phyloP scores from a whole-genome alignment of 306 rosid genomes.

The Cyamopsis tetragonoloba region DNA sequence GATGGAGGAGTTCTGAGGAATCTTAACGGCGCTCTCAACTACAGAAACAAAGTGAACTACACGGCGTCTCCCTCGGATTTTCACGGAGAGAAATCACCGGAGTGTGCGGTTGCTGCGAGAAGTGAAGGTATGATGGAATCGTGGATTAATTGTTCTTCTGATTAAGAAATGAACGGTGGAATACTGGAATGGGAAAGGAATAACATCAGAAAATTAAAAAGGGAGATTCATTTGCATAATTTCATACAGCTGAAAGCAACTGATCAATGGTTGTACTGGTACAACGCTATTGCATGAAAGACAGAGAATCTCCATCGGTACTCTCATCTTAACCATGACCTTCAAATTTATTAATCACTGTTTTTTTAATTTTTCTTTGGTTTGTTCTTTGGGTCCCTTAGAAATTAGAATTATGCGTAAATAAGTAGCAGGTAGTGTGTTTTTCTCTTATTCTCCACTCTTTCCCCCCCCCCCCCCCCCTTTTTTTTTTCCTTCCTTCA shows the following conservation, averaged over 20 bases:
- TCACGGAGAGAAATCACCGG: constrained; percentile 50
- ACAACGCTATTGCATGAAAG: constrained; percentile 41
- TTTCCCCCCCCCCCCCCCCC: no score
- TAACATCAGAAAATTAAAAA: neutral
- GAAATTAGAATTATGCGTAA: constrained; percentile 55
- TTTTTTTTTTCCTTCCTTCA: neutral
- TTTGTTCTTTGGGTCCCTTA: constrained; percentile 17
- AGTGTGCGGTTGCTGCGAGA: constrained; percentile 41
- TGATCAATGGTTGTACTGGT: neutral
- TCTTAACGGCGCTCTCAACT: constrained; percentile 33
- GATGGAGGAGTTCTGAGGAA: constrained; percentile 36
- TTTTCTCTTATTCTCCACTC: neutral
- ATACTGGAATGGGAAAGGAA: neutral
- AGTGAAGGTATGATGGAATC: constrained; percentile 92
- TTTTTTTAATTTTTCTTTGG: neutral
- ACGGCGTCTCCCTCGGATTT: constrained; percentile 42
- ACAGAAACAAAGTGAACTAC: constrained; percentile 32
- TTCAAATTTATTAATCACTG: constrained; percentile 38
- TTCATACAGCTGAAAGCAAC: constrained; percentile 16
- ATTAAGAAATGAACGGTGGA: constrained; percentile 30
- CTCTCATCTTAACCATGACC: constrained; percentile 47
- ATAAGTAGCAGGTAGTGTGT: constrained; percentile 41
- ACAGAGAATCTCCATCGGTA: constrained; percentile 35
- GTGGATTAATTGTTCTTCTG: constrained; percentile 93
- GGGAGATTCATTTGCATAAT: neutral